phyloP scores from a whole-genome alignment of 2,329 filamentous ascomycete genomes.

The Mollisiaceae sp. region DNA sequence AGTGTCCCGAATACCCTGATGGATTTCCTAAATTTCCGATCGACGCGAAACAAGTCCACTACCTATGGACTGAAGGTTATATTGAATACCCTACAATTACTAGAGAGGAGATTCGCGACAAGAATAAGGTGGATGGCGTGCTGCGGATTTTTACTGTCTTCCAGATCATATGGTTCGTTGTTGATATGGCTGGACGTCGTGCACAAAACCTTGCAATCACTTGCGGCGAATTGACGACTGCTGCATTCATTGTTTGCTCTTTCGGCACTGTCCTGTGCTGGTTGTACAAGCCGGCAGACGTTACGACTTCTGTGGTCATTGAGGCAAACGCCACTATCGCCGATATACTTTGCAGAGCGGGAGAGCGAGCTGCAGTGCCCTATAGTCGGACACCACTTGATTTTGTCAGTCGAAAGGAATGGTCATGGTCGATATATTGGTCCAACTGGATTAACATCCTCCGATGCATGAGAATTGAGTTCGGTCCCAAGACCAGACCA shows the following conservation, averaged over 20 bases:
- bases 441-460: background rate
- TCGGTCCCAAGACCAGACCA: background rate
- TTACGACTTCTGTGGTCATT: background rate
- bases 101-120: constrained; percentile 31
- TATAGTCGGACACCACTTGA: background rate
- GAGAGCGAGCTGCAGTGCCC: background rate
- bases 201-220: constrained; percentile 31
- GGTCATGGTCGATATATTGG: background rate
- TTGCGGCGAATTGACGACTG: constrained; percentile 32
- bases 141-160: constrained; percentile 32
- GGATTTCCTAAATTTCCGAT: constrained; percentile 46
- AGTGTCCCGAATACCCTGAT: background rate
- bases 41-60: constrained; percentile 45
- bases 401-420: background rate
- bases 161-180: constrained; percentile 37
- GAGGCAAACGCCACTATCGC: background rate
- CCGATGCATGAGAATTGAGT: background rate
- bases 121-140: constrained; percentile 43
- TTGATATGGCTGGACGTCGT: constrained; percentile 26
- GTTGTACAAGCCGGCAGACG: constrained; percentile 7
- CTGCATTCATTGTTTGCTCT: constrained; percentile 28
- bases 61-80: constrained; percentile 40
- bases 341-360: background rate
- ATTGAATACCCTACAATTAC: constrained; percentile 37
- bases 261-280: constrained; percentile 5